Percentiles rank a stretch among this genome's conserved stretches.
Conservation (phyloP, 805 yeast genomes). For the Zygosaccharomyces gambellarensis region DNA sequence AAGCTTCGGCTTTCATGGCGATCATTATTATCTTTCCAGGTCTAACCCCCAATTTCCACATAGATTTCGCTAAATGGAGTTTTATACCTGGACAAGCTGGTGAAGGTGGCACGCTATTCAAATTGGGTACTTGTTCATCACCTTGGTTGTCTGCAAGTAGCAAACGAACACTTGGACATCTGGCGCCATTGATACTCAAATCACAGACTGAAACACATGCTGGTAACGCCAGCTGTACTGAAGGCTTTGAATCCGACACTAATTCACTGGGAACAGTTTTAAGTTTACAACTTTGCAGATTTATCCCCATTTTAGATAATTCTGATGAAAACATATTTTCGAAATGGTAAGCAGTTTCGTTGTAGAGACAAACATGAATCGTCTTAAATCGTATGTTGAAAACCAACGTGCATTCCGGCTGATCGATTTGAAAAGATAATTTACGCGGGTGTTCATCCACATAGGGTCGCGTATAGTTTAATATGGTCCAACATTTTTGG, state of each 20-base stretch:
- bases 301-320: conserved; percentile 7
- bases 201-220: conserved; percentile 22
- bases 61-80: conserved; percentile 18
- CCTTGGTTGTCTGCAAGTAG: conserved; percentile 11
- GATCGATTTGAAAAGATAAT: conserved; percentile 41
- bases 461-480: conserved; percentile 44
- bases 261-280: conserved; percentile 8
- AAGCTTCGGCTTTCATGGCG: conserved; percentile 22
- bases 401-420: conserved; percentile 29
- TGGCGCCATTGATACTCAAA: conserved; percentile 15
- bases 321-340: conserved; percentile 14
- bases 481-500: conserved; percentile 13
- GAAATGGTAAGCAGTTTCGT: conserved; percentile 16
- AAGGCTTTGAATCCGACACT: background rate
- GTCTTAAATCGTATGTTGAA: conserved; percentile 30
- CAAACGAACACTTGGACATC: conserved; percentile 13
- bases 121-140: conserved; percentile 19
- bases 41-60: conserved; percentile 25
- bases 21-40: conserved; percentile 16
- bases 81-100: conserved; percentile 14
- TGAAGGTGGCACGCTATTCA: conserved; percentile 8
- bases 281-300: conserved; percentile 11
- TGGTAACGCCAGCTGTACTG: conserved; percentile 16
- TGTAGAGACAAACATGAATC: conserved; percentile 22
- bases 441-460: conserved; percentile 39